phyloP scores from a whole-genome alignment of 1,139 yeast species.

The Nakaseomyces nivariensis region DNA sequence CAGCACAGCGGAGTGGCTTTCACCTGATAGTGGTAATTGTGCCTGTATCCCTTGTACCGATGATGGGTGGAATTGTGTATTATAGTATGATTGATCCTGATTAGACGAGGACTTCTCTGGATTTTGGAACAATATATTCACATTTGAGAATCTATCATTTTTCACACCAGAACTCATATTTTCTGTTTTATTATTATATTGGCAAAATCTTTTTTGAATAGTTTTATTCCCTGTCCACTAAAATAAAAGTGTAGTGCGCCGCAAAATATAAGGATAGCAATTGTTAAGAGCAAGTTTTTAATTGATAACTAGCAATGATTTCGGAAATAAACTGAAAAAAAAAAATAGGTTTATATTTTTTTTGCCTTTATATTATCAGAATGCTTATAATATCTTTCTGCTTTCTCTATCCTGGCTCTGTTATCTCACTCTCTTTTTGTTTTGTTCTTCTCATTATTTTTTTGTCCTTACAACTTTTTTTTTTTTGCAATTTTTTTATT shows the following conservation, averaged over 20 bases:
- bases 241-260: too few relatives aligned
- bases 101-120: not conserved
- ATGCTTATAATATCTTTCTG: not conserved
- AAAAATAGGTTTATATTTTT: too few relatives aligned
- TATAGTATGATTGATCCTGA: not conserved
- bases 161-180: not conserved
- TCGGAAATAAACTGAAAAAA: too few relatives aligned
- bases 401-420: not conserved
- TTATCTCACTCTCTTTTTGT: not conserved
- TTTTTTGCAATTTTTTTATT: constrained; percentile 5
- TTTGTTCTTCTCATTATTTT: not conserved
- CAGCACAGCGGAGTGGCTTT: not conserved
- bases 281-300: too few relatives aligned
- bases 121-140: not conserved
- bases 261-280: not conserved
- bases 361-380: not conserved
- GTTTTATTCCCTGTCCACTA: too few relatives aligned
- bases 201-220: not conserved
- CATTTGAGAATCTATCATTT: not conserved
- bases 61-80: not conserved
- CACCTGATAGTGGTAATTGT: not conserved
- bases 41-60: not conserved
- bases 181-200: not conserved
- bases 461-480: not conserved
- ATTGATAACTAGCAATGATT: too few relatives aligned